Percentiles rank a stretch among this genome's conserved stretches.
Conservation (phyloP, 257 asterid species). For the Solanum bukasovii region DNA sequence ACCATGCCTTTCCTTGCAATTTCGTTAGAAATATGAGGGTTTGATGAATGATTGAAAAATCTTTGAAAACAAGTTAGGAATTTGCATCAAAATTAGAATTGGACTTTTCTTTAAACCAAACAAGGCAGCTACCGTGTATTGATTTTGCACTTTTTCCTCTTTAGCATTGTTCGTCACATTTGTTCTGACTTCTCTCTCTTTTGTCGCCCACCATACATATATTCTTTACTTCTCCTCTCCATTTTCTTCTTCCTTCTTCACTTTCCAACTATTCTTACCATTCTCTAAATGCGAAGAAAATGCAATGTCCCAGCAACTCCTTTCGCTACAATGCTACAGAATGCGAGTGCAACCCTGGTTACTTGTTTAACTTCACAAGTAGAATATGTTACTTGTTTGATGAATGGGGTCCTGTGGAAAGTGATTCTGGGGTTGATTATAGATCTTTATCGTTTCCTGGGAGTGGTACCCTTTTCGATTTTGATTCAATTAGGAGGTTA, state of each 20-base stretch:
- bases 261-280: not conserved
- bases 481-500: constrained; percentile 65
- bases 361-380: constrained; percentile 23
- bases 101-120: not conserved
- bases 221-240: not conserved
- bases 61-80: not conserved
- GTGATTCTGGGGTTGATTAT: constrained; percentile 61
- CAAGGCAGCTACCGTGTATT: not conserved
- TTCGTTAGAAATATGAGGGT: not conserved
- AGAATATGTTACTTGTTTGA: constrained; percentile 43
- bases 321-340: constrained; percentile 45
- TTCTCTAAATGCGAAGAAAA: constrained; percentile 1
- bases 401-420: constrained; percentile 18
- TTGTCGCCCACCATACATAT: not conserved
- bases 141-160: not conserved
- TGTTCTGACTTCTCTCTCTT: not conserved
- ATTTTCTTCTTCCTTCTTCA: not conserved
- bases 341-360: constrained; percentile 85
- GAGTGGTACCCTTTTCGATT: constrained; percentile 50
- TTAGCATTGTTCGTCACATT: not conserved
- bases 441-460: constrained; percentile 44
- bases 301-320: constrained; percentile 62
- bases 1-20: not conserved
- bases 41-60: not conserved
- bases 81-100: not conserved